Percentiles rank a stretch among this genome's conserved stretches.
These are phyloP conservation scores for Lyophyllum semitale DNA, from an alignment of 768 basidiomycete species.

Conservation along the genomic window DNA sequence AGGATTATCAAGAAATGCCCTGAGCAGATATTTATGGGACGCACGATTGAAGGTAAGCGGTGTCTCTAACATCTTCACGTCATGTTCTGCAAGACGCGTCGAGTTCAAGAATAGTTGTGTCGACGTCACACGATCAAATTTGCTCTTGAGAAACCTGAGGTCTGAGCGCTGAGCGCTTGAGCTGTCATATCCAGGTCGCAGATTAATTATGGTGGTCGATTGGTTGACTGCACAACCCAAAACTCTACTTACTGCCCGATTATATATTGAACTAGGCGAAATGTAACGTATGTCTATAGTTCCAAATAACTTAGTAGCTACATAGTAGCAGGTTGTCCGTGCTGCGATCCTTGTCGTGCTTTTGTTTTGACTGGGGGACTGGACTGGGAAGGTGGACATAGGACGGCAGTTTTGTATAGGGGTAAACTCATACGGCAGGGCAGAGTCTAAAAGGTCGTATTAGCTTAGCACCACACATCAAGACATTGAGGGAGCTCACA, in stretches of 20 bases:
- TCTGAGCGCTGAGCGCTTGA: no score
- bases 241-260: not conserved
- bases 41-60: constrained; percentile 37
- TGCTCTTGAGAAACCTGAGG: no score
- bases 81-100: not conserved
- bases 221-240: not conserved
- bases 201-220: not conserved
- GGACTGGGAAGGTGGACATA: no score
- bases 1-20: constrained; percentile 1
- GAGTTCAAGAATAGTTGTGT: not conserved
- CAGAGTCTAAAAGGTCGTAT: constrained; percentile 64
- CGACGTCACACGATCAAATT: not conserved
- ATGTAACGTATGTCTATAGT: constrained; percentile 1
- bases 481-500: constrained; percentile 50
- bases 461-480: constrained; percentile 21
- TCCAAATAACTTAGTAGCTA: not conserved
- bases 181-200: no score
- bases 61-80: constrained; percentile 26
- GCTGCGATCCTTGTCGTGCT: not conserved
- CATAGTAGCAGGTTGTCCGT: not conserved
- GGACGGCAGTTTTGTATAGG: not conserved
- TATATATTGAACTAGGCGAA: not conserved
- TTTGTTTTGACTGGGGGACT: no score
- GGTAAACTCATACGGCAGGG: constrained; percentile 25
- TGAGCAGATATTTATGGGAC: constrained; percentile 2